These are phyloP conservation scores for Alternaria arbusti DNA, from an alignment of 2,329 filamentous ascomycete species.

Conservation along the genomic window DNA sequence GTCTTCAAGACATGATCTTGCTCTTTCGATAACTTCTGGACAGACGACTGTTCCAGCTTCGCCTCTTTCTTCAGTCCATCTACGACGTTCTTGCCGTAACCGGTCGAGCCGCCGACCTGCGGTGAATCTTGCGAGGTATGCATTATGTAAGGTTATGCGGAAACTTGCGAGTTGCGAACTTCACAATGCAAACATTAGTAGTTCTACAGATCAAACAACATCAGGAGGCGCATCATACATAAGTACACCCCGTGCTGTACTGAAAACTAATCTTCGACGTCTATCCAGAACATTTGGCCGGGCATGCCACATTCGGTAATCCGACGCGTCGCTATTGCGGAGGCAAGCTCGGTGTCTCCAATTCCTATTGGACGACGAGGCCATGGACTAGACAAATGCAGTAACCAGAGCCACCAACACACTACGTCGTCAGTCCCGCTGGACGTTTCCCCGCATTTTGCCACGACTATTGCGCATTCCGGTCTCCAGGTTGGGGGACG, in stretches of 20 bases:
- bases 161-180: background rate
- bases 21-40: conserved; percentile 9
- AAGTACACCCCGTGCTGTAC: background rate
- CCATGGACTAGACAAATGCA: background rate
- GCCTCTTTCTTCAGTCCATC: conserved; percentile 9
- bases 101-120: conserved; percentile 16
- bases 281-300: background rate
- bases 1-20: conserved; percentile 20
- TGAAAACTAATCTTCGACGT: background rate
- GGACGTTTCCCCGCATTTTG: conserved; percentile 7
- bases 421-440: conserved; percentile 1
- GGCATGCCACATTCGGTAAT: conserved; percentile 10
- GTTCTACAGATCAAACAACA: background rate
- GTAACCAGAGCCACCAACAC: conserved; percentile 18
- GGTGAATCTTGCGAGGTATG: conserved; percentile 22
- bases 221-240: background rate
- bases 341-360: background rate
- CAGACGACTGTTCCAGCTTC: conserved; percentile 47
- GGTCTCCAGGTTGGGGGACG: background rate
- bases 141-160: conserved; percentile 9
- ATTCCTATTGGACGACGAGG: conserved; percentile 2
- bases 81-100: conserved; percentile 8
- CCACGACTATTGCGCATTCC: background rate
- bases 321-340: conserved; percentile 2
- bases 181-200: background rate